Evolutionary conservation across 2,329 filamentous ascomycete species (phyloP).

Genomic region (Botryotinia globosa): DNA sequence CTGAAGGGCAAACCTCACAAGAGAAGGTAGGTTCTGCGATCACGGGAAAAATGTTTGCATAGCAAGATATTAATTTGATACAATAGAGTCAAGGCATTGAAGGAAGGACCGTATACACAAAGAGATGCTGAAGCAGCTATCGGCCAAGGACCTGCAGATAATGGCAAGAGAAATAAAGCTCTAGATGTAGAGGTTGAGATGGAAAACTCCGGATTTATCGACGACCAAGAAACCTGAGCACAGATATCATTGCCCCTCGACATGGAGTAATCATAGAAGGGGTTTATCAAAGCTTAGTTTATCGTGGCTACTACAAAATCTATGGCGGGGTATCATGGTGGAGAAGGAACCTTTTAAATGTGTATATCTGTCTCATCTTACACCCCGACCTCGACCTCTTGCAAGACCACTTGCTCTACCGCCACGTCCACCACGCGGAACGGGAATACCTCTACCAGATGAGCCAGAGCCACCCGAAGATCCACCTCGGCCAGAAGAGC

Average conservation of each 20-base stretch:
- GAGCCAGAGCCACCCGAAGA: constrained; percentile 29
- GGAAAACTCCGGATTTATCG: constrained; percentile 35
- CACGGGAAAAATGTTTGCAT: neutral
- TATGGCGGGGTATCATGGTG: constrained; percentile 20
- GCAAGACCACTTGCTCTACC: constrained; percentile 39
- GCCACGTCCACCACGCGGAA: constrained; percentile 36
- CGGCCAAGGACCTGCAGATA: constrained; percentile 65
- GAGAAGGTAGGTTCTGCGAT: constrained; percentile 61
- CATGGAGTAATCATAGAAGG: neutral
- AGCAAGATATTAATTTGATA: constrained; percentile 3
- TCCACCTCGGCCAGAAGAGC: constrained; percentile 21
- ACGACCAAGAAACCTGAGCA: constrained; percentile 29
- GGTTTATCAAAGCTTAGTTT: constrained; percentile 1
- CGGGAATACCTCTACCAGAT: constrained; percentile 36
- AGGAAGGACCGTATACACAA: constrained; percentile 82
- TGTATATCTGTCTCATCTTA: constrained; percentile 29
- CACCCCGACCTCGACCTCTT: constrained; percentile 36
- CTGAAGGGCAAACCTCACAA: constrained; percentile 89
- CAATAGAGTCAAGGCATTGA: constrained; percentile 73
- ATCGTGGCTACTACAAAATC: constrained; percentile 8
- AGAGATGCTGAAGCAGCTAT: constrained; percentile 80
- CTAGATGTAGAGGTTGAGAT: constrained; percentile 43
- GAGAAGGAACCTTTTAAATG: constrained; percentile 20
- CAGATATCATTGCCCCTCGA: too few relatives aligned
- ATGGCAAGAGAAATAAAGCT: constrained; percentile 48